Evolutionary conservation across 306 rosid genomes (phyloP), one percentile per base, ranked within the genome.

Genomic region (Cotoneaster glaucophyllus): DNA sequence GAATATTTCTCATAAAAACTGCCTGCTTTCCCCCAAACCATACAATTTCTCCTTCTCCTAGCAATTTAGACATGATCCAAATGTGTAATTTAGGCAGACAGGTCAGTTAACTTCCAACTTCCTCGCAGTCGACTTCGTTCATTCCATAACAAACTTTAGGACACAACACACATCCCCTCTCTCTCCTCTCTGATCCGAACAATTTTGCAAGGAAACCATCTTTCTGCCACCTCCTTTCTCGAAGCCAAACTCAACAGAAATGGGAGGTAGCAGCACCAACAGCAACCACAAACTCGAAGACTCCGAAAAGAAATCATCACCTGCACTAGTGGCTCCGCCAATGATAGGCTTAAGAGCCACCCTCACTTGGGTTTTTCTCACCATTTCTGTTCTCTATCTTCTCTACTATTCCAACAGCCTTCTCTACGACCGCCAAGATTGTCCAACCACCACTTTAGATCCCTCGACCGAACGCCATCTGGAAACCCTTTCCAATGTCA

Each of bases 391-490:
- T 21, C 26, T 92, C 45, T 90, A 84, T 78, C 71, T 92, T 48
- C 82, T 92, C 59, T 85, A 87, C 81, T 88, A 92, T 41, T 82
- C 87, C 75, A 90, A 87, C 44, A 69, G 78, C 64, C 50, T 90
- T 75, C 90, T 90, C 75, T 45, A 64, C 79, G 79, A 85, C 32
- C 89, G 39, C 58, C 78, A n/a, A n/a, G 82, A 80, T 22, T 93
- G 93, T 43, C 53, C 86, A 50, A 37, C 85, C 67, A 58, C 67
- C 12, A 22, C 69, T 28, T 18, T 71, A 74, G 82, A 81, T 41
- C 79, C 74, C 41, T 24, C 85, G 53, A 31, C 68, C 0, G 63
- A 68, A 44, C 62, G 79, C 32, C 81, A 76, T 32, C 81, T 91
- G 18, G 84, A 80, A 8, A 15, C 63, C 10, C 75, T 82, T 44